Base-by-base conservation (phyloP, 768 basidiomycete genomes). In the Boletus sp. region DNA sequence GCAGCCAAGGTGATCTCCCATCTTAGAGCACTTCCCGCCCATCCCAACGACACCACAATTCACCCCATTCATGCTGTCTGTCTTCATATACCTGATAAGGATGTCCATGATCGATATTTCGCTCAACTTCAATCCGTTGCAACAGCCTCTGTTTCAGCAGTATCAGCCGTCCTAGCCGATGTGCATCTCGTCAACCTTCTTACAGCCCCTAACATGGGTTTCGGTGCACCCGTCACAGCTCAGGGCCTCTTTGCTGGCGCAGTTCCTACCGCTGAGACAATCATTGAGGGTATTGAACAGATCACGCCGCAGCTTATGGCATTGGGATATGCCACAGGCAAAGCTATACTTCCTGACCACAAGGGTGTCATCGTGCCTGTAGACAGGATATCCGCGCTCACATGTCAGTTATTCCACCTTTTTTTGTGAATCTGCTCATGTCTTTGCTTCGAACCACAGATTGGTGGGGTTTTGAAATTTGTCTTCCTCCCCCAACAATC, bases 401-500 rank as follows among this genome's bases (percentile, higher is more conserved):
- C 90, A 14, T 93, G 90, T 92, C 68, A 68, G 87, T 33, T n/a
- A 46, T 42, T 46, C 41, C 39, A 52, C 53, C 1, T 20, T 44
- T 28, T 29, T 7, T 36, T 3, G 32, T 58, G 7, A 33, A 45
- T 33, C 0, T 44, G 20, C 58, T 64, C 55, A 69, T 52, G 2
- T 18, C 36, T 39, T 47, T 54, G 14, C 42, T 44, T 56, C 32
- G 0, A 33, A 53, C 29, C 15, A 18, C 59, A 93, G 91, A 93
- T 71, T 94, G 92, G 92, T 95, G 92, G 92, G 92, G 92, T 14
- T 75, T 91, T 12, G 92, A 95, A 67, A 54, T 94, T 0, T 78
- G 84, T 36, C 77, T 95, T 29, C 92, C 93, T 5, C 81, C 85
- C 18, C 81, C 90, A 1, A 82, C 90, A 1, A 64, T 95, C 36